These are phyloP conservation scores for Collybia nuda DNA, from an alignment of 768 basidiomycete species.

Conservation along the genomic window DNA sequence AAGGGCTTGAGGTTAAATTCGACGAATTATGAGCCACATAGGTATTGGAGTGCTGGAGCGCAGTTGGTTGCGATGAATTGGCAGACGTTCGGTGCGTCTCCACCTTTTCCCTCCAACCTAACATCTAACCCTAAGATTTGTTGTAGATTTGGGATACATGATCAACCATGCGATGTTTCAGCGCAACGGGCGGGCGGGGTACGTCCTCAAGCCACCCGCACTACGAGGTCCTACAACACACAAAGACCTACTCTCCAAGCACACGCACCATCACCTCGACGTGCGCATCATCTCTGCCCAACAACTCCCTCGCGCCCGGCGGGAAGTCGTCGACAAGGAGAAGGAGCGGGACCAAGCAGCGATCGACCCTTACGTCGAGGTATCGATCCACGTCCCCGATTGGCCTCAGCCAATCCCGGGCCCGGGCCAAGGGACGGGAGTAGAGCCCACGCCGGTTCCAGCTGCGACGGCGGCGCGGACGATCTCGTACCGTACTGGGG, in stretches of 20 bases:
- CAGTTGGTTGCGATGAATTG: conserved; percentile 96
- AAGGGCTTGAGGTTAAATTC: conserved; percentile 79
- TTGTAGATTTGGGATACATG: conserved; percentile 79
- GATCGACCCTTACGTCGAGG: conserved; percentile 78
- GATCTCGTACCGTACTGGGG: conserved; percentile 55
- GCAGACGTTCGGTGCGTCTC: conserved; percentile 82
- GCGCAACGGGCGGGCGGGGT: conserved; percentile 84
- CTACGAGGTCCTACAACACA: conserved; percentile 53
- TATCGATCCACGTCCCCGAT: conserved; percentile 75
- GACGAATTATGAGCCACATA: conserved; percentile 86
- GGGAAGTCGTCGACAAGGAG: conserved; percentile 58
- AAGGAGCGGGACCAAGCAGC: conserved; percentile 49
- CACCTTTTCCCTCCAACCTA: neutral
- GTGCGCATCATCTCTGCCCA: conserved; percentile 77
- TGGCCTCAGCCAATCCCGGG: conserved; percentile 48
- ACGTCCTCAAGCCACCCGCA: conserved; percentile 84
- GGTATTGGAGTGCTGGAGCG: conserved; percentile 85
- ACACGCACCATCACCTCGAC: conserved; percentile 60
- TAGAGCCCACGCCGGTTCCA: conserved; percentile 23
- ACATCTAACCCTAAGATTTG: neutral
- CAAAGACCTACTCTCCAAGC: conserved; percentile 53
- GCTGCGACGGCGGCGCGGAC: no score
- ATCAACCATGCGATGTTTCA: conserved; percentile 98
- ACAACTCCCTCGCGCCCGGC: conserved; percentile 74
- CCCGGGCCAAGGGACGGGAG: no score